Base-by-base conservation (phyloP, 345 rosid genomes). In the Hevea brasiliensis region DNA sequence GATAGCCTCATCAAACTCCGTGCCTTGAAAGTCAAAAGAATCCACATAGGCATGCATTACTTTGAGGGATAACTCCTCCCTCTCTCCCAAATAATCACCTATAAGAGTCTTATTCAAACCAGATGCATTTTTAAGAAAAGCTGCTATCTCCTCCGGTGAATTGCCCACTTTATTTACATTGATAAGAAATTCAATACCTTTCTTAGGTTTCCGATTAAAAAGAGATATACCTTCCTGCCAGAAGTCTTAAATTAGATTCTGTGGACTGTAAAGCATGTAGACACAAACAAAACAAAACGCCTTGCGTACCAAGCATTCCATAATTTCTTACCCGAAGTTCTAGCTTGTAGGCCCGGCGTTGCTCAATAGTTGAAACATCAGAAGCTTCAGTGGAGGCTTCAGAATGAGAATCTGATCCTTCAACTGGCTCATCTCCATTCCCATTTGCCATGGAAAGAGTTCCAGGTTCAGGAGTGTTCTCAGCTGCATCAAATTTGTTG, bases 161-260 rank as follows among this genome's bases (percentile, higher is more conserved):
- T 76, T 80, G 21, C 99, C 99, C 78, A 95, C 92, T 83, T 95
- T 95, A 81, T 87, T 95, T 76, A 98, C 92, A 82, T 89, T 92
- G 77, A 95, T 87, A 60, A 95, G 90, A 85, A 92, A 95, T 79
- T 89, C 97, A 84, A 95, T 92, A 51, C 99, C 99, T 83, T 86
- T 95, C 82, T 89, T 92, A 77, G 99, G 98, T 78, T 95, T 95
- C 85, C 88, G 85, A 78, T 95, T 95, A 83, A 95, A 95, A 85
- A 93, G 92, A 75, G 99, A 92, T 69, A 95, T 93, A 89, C 99
- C 99, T 91, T 95, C 99, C 99, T 93, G 99, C 90, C 96, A 89
- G 68, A 80, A 85, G 80, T 53, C 73, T 80, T 58, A 80, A 77
- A 87, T 79, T 74, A 83, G 83, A 78, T 70, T 81, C 79, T 72